Evolutionary conservation across 257 asterid species (phyloP).

Genomic region (Orobanche coerulescens): DNA sequence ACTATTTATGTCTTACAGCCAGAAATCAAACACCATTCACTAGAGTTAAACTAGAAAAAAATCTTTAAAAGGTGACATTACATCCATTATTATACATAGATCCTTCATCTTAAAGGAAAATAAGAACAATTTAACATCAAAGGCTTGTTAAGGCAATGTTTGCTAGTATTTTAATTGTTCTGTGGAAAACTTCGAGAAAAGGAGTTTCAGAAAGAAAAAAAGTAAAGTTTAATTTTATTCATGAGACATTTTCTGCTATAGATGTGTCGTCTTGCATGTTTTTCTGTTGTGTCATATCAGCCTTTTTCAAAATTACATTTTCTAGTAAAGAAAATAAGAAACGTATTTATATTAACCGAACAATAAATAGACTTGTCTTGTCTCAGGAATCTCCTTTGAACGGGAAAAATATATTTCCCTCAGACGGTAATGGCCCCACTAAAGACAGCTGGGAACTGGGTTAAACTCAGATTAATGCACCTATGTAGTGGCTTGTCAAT

Average conservation of each 20-base stretch:
- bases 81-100: neutral
- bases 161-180: neutral
- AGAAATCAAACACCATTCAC: neutral
- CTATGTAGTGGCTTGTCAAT: conserved; percentile 1
- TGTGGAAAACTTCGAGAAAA: neutral
- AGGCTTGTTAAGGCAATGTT: neutral
- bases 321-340: neutral
- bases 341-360: neutral
- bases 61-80: neutral
- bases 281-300: neutral
- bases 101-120: neutral
- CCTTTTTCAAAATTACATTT: neutral
- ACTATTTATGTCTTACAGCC: neutral
- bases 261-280: neutral
- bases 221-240: neutral
- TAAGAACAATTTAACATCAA: neutral
- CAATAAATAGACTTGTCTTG: neutral
- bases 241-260: neutral
- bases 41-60: conserved; percentile 1
- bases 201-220: neutral
- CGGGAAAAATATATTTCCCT: neutral
- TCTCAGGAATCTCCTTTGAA: no score
- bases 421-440: neutral
- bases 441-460: neutral
- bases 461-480: conserved; percentile 9